A percentile compares a stretch with the other conserved stretches of the same genome.
phyloP scores from a whole-genome alignment of 225 moss, liverwort and hornwort species.

The Pseudoscleropodium purum region DNA sequence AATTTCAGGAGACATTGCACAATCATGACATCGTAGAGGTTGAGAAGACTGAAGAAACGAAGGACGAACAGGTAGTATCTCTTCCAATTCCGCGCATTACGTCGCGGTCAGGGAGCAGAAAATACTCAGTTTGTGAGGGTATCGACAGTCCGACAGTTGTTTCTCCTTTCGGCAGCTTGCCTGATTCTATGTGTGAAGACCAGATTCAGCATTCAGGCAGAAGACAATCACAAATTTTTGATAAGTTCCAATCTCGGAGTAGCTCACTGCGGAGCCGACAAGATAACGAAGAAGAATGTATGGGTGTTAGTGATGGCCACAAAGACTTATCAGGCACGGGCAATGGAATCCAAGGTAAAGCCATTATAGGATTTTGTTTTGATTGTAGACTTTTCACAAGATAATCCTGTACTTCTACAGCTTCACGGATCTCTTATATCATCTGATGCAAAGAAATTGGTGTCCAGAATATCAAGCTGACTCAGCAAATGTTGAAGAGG shows the following conservation, averaged over 20 bases:
- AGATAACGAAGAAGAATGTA: not conserved
- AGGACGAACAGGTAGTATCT: not conserved
- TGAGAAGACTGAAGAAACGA: not conserved
- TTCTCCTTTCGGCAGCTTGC: slow-evolving; percentile 21
- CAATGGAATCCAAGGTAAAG: slow-evolving; percentile 10
- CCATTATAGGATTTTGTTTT: not conserved
- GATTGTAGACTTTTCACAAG: not conserved
- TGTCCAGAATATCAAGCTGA: slow-evolving; percentile 6
- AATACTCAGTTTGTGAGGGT: slow-evolving; percentile 19
- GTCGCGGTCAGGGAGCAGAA: slow-evolving; percentile 24
- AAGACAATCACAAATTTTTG: not conserved
- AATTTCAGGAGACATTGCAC: slow-evolving; percentile 48
- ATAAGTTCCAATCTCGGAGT: not conserved
- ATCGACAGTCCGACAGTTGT: slow-evolving; percentile 7
- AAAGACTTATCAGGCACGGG: not conserved
- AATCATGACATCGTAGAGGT: slow-evolving; percentile 16
- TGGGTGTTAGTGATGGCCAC: not conserved
- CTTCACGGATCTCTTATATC: not conserved
- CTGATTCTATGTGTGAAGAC: not conserved
- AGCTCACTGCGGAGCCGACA: slow-evolving; percentile 6
- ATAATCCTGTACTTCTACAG: not conserved
- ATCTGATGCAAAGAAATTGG: slow-evolving; percentile 6
- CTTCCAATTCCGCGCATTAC: not conserved
- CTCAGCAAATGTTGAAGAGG: not conserved
- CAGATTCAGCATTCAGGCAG: not conserved